Conservation (phyloP, 805 yeast genomes). For the Candida endomychidarum region DNA sequence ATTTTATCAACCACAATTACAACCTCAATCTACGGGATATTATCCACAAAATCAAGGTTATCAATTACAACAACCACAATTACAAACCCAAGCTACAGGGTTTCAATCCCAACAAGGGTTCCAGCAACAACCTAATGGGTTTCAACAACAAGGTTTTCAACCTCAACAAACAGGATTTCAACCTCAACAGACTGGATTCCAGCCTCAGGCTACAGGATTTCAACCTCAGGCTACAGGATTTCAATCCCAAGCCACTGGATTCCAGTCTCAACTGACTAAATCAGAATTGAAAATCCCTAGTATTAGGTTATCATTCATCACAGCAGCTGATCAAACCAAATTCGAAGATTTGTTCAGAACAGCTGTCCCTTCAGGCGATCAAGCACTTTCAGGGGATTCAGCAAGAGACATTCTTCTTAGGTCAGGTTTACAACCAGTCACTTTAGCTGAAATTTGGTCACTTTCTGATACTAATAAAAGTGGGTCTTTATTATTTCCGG, state of each 20-base stretch:
- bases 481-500: conserved; percentile 87
- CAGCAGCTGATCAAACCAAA: conserved; percentile 81
- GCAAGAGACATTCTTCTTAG: conserved; percentile 79
- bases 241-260: conserved; percentile 29
- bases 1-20: conserved; percentile 13
- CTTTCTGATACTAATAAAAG: conserved; percentile 85
- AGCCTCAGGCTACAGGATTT: conserved; percentile 20
- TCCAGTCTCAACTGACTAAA: conserved; percentile 23
- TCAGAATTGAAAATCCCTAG: conserved; percentile 63
- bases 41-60: conserved; percentile 32
- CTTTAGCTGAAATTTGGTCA: conserved; percentile 86
- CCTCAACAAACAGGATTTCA: conserved; percentile 23
- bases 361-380: conserved; percentile 71
- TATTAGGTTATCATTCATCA: conserved; percentile 79
- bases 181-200: conserved; percentile 14
- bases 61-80: conserved; percentile 22
- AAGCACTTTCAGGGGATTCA: conserved; percentile 63
- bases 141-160: conserved; percentile 25
- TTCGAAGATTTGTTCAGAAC: conserved; percentile 83
- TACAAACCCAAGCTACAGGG: conserved; percentile 15
- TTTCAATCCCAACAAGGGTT: conserved; percentile 25
- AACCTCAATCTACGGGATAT: conserved; percentile 16
- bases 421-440: conserved; percentile 72
- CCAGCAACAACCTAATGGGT: conserved; percentile 17
- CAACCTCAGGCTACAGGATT: conserved; percentile 22